A percentile compares a stretch with the other conserved stretches of the same genome.
Evolutionary conservation across 495 filamentous ascomycete genomes (phyloP).

Genomic region (Hypoxylon subgilvum): DNA sequence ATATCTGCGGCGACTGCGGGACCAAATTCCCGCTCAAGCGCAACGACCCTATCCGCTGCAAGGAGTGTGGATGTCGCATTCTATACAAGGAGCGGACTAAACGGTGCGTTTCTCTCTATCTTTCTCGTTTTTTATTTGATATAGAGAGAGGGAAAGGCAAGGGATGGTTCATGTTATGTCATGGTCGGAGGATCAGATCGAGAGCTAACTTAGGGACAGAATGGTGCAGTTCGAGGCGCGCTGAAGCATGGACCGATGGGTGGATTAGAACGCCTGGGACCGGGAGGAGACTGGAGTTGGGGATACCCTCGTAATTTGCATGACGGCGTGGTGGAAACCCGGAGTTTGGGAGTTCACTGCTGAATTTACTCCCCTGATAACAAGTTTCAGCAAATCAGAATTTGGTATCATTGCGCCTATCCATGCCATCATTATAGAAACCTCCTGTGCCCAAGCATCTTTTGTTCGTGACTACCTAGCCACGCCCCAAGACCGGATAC

Average conservation of each 20-base stretch:
- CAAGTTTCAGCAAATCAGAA: conserved; percentile 33
- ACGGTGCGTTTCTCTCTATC: conserved; percentile 63
- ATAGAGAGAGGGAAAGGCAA: too few species aligned
- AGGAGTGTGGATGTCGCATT: conserved; percentile 94
- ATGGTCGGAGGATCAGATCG: neutral
- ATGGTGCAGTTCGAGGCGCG: conserved; percentile 99
- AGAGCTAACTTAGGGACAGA: conserved; percentile 44
- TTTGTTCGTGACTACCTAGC: neutral
- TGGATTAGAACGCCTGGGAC: neutral
- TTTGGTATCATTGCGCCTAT: conserved; percentile 52
- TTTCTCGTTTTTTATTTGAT: neutral
- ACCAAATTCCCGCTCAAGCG: conserved; percentile 78
- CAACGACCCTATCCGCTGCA: conserved; percentile 89
- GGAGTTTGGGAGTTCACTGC: conserved; percentile 26
- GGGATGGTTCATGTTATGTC: neutral
- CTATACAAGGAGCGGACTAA: conserved; percentile 98
- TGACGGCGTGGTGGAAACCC: neutral
- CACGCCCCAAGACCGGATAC: neutral
- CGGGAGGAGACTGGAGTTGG: too few species aligned
- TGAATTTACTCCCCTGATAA: neutral
- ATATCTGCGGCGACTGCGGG: conserved; percentile 94
- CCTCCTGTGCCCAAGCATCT: conserved; percentile 3
- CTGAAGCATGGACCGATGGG: conserved; percentile 48
- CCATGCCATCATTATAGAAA: conserved; percentile 15
- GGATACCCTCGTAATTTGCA: too few species aligned